Evolutionary conservation across 129 eudicot genomes (phyloP).

Genomic region (Centaurea solstitialis): DNA sequence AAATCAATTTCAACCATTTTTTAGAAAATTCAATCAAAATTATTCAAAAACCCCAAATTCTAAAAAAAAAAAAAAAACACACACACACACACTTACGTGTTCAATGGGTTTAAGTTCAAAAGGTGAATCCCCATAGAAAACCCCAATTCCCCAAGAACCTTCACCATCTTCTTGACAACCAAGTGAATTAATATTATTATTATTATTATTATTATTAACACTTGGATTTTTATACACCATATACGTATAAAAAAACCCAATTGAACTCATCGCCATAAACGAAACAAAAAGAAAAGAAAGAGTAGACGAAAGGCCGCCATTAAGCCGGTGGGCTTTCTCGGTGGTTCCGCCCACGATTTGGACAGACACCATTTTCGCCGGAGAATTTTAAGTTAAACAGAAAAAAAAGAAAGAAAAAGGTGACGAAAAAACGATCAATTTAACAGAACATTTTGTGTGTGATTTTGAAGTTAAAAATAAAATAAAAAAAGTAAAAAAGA

Average conservation of each 20-base stretch:
- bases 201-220: background rate
- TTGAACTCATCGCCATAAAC: slow-evolving; percentile 29
- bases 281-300: slow-evolving; percentile 24
- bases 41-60: background rate
- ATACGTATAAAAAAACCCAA: slow-evolving; percentile 30
- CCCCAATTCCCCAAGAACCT: slow-evolving; percentile 91
- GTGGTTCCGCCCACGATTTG: slow-evolving; percentile 19
- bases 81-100: slow-evolving; percentile 47
- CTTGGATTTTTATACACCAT: slow-evolving; percentile 14
- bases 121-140: slow-evolving; percentile 82
- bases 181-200: no score
- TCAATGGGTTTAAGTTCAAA: slow-evolving; percentile 84
- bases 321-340: slow-evolving; percentile 32
- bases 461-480: background rate
- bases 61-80: background rate
- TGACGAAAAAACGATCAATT: slow-evolving; percentile 8
- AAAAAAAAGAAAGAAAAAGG: slow-evolving; percentile 9
- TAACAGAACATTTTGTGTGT: background rate
- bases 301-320: slow-evolving; percentile 35
- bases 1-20: background rate
- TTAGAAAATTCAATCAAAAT: background rate
- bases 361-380: slow-evolving; percentile 20
- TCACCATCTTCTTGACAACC: slow-evolving; percentile 78
- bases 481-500: background rate
- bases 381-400: slow-evolving; percentile 2